Evolutionary conservation across 768 basidiomycete genomes (phyloP), one percentile per base, ranked within the genome.

Genomic region (Leccinum sublutescens): DNA sequence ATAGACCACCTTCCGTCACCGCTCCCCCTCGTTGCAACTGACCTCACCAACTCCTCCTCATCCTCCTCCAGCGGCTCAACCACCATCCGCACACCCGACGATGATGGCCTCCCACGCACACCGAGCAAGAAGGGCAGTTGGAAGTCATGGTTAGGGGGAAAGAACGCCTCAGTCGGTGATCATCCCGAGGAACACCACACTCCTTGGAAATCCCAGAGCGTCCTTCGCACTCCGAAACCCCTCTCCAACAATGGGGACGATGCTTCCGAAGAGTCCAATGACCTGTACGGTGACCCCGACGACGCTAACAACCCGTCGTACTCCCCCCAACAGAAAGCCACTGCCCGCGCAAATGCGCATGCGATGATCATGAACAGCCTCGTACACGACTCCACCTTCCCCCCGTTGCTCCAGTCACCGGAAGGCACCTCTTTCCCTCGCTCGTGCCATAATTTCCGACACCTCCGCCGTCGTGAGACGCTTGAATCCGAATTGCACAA

Each of bases 21-120:
- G 1, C 68, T 67, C 27, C 60, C 34, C 34, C 66, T 75, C 53
- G 55, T 69, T 27, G 58, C 66, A 50, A 63, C 61, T 33, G 65
- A 80, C 68, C 77, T 74, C 49, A 74, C 76, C 14, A 75, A 78
- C 52, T 86, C 86, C 5, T 79, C 83, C 10, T 86, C 86, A 5
- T 88, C 86, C n/a, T 81, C 80, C 33, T 83, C 82, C 45, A 84
- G 82, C 43, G 81, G 79, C 29, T 85, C 81, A 21, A 75, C 77
- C 58, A 71, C 70, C 60, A 70, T 85, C 38, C 84, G 79, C 57
- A 87, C 86, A 7, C 85, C 86, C 49, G 84, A 84, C 66, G 87
- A 88, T 55, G 82, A 85, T 62, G 58, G 67, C 69, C 61, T 68
- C 68, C 61, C 71, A 62, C 69, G 65, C 72, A 71, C 69, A 2